A percentile compares a stretch with the other conserved stretches of the same genome.
Evolutionary conservation across 352 stramenopile genomes (phyloP).

Genomic region (Pythium dissotocum): DNA sequence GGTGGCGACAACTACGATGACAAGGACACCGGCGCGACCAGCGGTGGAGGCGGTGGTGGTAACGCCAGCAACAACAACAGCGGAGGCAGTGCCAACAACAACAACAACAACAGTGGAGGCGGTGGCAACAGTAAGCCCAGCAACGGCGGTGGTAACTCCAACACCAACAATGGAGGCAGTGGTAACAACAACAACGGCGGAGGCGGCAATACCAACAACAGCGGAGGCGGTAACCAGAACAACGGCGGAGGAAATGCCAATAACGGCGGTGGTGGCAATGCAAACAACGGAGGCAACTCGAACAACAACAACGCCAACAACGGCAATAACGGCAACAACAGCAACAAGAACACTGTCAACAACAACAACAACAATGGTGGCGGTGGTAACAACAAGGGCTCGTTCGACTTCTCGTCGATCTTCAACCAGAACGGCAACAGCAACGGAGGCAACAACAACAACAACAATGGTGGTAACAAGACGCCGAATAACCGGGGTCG

Average conservation of each 20-base stretch:
- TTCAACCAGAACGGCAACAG: not conserved
- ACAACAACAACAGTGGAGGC: not conserved
- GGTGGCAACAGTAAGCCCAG: not conserved
- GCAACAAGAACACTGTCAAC: not conserved
- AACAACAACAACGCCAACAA: not conserved
- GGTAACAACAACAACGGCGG: not conserved
- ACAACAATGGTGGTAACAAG: constrained; percentile 5
- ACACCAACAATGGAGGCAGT: not conserved
- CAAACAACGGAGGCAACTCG: not conserved
- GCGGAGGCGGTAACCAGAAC: not conserved
- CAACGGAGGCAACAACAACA: constrained; percentile 10
- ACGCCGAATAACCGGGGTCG: not conserved
- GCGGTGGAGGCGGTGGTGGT: not conserved
- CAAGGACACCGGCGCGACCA: constrained; percentile 2
- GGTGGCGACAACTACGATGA: constrained; percentile 1
- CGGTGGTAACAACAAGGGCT: not conserved
- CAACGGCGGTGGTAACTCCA: not conserved
- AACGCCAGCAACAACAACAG: not conserved
- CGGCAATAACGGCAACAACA: constrained; percentile 7
- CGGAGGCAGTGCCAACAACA: constrained; percentile 6
- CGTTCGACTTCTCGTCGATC: not conserved
- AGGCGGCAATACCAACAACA: not conserved
- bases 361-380: constrained; percentile 2
- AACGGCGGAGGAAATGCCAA: not conserved
- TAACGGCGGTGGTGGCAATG: constrained; percentile 7